These are phyloP conservation scores for Venturia nashicola DNA, from an alignment of 2,329 filamentous ascomycete species.

Conservation along the genomic window DNA sequence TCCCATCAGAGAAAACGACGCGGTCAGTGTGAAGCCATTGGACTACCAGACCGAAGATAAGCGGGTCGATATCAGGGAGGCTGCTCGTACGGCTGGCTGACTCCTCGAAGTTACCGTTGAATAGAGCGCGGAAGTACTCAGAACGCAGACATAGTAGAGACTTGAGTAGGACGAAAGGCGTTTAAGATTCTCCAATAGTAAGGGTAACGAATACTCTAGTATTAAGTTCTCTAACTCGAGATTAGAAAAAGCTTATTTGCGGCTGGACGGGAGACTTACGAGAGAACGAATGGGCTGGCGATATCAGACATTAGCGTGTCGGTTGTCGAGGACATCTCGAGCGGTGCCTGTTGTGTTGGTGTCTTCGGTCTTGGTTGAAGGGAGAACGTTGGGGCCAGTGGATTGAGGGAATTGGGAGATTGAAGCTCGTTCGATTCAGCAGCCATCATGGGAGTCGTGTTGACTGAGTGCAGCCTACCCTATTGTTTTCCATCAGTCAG, in stretches of 20 bases:
- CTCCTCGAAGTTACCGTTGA: not conserved
- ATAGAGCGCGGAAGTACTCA: not conserved
- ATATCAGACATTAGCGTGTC: not conserved
- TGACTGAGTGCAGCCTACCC: not conserved
- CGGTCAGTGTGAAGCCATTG: not conserved
- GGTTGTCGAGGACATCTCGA: not conserved
- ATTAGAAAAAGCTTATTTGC: not conserved
- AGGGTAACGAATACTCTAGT: not conserved
- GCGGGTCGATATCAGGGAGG: not conserved
- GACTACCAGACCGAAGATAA: not conserved
- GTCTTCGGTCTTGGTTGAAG: not conserved
- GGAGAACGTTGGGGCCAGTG: not conserved
- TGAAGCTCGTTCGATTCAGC: not conserved
- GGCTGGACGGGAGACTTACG: not conserved
- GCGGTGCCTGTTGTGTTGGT: not conserved
- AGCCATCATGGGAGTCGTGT: not conserved
- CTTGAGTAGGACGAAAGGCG: not conserved
- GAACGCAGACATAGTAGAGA: not conserved
- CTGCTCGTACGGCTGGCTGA: not conserved
- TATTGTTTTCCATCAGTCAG: too few relatives aligned
- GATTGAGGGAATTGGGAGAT: not conserved
- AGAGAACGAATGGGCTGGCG: not conserved
- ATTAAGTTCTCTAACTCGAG: not conserved
- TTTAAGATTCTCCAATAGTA: not conserved
- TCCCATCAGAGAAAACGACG: not conserved